Evolutionary conservation across 2,329 filamentous ascomycete species (phyloP).

Genomic region (Pseudonectria foliicola): DNA sequence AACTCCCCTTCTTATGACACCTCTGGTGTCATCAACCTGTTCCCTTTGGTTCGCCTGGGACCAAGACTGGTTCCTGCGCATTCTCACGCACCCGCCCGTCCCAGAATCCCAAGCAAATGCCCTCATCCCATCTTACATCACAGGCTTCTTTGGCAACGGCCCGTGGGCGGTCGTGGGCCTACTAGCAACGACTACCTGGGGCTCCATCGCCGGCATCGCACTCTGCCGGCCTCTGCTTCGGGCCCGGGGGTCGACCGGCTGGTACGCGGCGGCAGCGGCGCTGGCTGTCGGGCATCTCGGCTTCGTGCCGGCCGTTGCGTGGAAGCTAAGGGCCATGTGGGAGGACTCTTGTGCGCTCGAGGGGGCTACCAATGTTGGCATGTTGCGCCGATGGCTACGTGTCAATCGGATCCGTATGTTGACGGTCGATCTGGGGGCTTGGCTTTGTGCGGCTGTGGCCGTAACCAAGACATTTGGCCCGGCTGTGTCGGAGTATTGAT

Average conservation of each 20-base stretch:
- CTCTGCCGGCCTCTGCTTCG: slow-evolving; percentile 16
- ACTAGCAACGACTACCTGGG: slow-evolving; percentile 27
- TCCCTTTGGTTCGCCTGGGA: slow-evolving; percentile 39
- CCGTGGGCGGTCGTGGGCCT: slow-evolving; percentile 27
- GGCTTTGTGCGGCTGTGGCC: slow-evolving; percentile 26
- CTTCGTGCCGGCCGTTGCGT: slow-evolving; percentile 28
- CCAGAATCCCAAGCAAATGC: slow-evolving; percentile 24
- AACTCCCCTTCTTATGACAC: slow-evolving; percentile 34
- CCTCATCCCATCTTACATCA: slow-evolving; percentile 37
- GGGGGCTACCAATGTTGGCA: slow-evolving; percentile 21
- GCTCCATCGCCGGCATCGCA: slow-evolving; percentile 21
- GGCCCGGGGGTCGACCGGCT: slow-evolving; percentile 19
- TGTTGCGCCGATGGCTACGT: slow-evolving; percentile 24
- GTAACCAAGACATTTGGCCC: slow-evolving; percentile 19
- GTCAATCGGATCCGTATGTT: slow-evolving; percentile 25
- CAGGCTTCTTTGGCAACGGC: slow-evolving; percentile 31
- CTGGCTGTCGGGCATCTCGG: slow-evolving; percentile 26
- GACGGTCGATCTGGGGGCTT: slow-evolving; percentile 29
- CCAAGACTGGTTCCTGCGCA: slow-evolving; percentile 35
- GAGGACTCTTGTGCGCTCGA: slow-evolving; percentile 15
- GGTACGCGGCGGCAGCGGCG: slow-evolving; percentile 26
- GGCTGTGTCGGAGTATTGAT: slow-evolving; percentile 1
- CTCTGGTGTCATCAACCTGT: slow-evolving; percentile 40
- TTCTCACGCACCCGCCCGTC: slow-evolving; percentile 26
- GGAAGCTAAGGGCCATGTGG: slow-evolving; percentile 23